These are phyloP conservation scores for Globisporangium acanthophoron DNA, from an alignment of 352 stramenopile species.

Conservation along the genomic window DNA sequence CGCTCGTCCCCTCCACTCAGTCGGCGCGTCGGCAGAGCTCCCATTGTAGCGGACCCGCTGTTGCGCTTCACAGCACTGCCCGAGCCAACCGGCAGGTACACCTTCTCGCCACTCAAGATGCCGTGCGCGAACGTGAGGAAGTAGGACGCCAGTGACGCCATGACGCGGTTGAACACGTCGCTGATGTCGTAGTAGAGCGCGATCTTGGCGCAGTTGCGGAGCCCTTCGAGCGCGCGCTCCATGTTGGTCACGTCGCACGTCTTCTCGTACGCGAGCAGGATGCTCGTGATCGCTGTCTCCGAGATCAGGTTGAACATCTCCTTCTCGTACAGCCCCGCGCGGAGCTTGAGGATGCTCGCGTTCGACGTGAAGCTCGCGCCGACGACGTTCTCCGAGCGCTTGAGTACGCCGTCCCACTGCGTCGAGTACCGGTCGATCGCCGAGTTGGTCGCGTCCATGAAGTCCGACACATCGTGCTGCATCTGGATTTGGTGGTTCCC, in stretches of 20 bases:
- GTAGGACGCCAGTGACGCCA: slow-evolving; percentile 72
- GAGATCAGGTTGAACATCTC: slow-evolving; percentile 87
- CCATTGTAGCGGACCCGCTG: neutral
- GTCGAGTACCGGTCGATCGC: slow-evolving; percentile 83
- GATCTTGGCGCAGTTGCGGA: slow-evolving; percentile 82
- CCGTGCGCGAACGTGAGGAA: slow-evolving; percentile 83
- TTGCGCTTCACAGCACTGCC: slow-evolving; percentile 17
- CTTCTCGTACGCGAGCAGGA: slow-evolving; percentile 78
- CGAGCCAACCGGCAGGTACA: slow-evolving; percentile 57
- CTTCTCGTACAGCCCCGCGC: slow-evolving; percentile 78
- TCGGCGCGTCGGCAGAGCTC: neutral
- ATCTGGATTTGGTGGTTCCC: slow-evolving; percentile 84
- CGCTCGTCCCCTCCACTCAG: slow-evolving; percentile 3
- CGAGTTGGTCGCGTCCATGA: slow-evolving; percentile 54
- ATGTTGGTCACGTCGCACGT: slow-evolving; percentile 82
- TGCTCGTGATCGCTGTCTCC: slow-evolving; percentile 74
- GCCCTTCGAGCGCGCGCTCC: slow-evolving; percentile 71
- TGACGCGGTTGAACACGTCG: slow-evolving; percentile 80
- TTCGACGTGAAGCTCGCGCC: slow-evolving; percentile 86
- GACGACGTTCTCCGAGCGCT: slow-evolving; percentile 84
- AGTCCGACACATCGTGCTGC: slow-evolving; percentile 83
- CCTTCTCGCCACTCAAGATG: slow-evolving; percentile 79
- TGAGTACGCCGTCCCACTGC: slow-evolving; percentile 84
- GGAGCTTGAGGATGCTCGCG: slow-evolving; percentile 78
- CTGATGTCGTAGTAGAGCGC: slow-evolving; percentile 81